A percentile compares a stretch with the other conserved stretches of the same genome.
These are phyloP conservation scores for Fraxinus latifolia DNA, from an alignment of 305 asterid genomes.

Conservation along the genomic window DNA sequence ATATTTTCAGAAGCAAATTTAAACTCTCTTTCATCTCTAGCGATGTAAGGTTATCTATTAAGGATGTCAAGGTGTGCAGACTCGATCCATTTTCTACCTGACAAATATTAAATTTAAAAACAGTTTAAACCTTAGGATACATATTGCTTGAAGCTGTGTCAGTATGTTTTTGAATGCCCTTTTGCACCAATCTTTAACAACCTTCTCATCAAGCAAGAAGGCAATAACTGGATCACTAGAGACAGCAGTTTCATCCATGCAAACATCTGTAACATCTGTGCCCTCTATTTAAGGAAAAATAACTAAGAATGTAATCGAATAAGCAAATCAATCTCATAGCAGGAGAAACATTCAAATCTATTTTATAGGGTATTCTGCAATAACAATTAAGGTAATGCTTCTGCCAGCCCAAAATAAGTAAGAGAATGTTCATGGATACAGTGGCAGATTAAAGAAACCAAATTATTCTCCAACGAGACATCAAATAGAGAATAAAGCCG, in stretches of 20 bases:
- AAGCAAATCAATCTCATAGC: slow-evolving; percentile 18
- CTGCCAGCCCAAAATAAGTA: slow-evolving; percentile 17
- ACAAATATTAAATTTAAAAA: neutral
- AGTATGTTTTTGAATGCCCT: slow-evolving; percentile 52
- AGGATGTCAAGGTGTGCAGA: slow-evolving; percentile 52
- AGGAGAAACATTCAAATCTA: slow-evolving; percentile 7
- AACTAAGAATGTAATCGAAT: slow-evolving; percentile 7
- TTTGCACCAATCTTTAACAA: slow-evolving; percentile 96
- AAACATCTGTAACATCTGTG: slow-evolving; percentile 88
- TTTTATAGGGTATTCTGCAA: neutral
- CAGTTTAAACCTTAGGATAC: slow-evolving; percentile 59
- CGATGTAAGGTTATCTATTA: slow-evolving; percentile 53
- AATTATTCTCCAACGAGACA: slow-evolving; percentile 84
- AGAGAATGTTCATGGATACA: slow-evolving; percentile 61
- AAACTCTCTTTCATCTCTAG: slow-evolving; percentile 46
- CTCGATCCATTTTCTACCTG: neutral
- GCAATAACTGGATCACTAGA: slow-evolving; percentile 93
- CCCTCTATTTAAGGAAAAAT: slow-evolving; percentile 51
- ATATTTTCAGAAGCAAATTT: slow-evolving; percentile 56
- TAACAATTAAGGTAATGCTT: neutral
- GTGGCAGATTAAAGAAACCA: slow-evolving; percentile 81
- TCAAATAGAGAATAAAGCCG: slow-evolving; percentile 80
- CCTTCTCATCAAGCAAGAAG: slow-evolving; percentile 94
- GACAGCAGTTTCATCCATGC: slow-evolving; percentile 97
- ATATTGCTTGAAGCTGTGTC: slow-evolving; percentile 55